Conservation (phyloP, 2,329 filamentous ascomycete species). For the Sordariomycetes sp. region DNA sequence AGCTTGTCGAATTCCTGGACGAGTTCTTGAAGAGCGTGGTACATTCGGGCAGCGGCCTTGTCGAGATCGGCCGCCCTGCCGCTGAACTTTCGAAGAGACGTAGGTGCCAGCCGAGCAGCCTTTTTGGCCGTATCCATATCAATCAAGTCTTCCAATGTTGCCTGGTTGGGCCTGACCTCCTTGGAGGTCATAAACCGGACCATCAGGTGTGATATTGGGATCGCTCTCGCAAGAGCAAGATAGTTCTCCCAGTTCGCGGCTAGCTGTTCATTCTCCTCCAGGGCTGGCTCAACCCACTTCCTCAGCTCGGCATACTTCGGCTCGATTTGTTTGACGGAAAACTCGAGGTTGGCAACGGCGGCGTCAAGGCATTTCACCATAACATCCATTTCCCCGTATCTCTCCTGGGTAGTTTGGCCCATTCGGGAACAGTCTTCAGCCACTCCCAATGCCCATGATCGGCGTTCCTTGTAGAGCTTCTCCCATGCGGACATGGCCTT, state of each 20-base stretch:
- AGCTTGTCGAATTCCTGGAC: slow-evolving; percentile 53
- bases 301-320: slow-evolving; percentile 61
- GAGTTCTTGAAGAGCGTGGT: slow-evolving; percentile 49
- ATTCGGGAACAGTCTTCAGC: slow-evolving; percentile 59
- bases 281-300: slow-evolving; percentile 57
- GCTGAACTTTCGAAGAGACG: slow-evolving; percentile 48
- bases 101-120: slow-evolving; percentile 55
- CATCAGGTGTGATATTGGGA: slow-evolving; percentile 57
- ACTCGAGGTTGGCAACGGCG: slow-evolving; percentile 74
- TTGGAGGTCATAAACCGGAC: slow-evolving; percentile 50
- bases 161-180: slow-evolving; percentile 31
- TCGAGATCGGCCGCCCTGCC: slow-evolving; percentile 51
- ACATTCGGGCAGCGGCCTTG: slow-evolving; percentile 46
- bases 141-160: slow-evolving; percentile 65
- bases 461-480: slow-evolving; percentile 69
- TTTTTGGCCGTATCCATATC: slow-evolving; percentile 62
- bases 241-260: slow-evolving; percentile 58
- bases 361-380: slow-evolving; percentile 75
- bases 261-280: slow-evolving; percentile 56
- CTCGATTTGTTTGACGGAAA: slow-evolving; percentile 61
- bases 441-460: slow-evolving; percentile 66
- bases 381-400: slow-evolving; percentile 62
- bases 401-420: slow-evolving; percentile 48
- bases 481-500: slow-evolving; percentile 83
- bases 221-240: slow-evolving; percentile 50